These are phyloP conservation scores for Glomus cerebriforme DNA, from an alignment of 192 early-diverging fungal species.

Conservation along the genomic window DNA sequence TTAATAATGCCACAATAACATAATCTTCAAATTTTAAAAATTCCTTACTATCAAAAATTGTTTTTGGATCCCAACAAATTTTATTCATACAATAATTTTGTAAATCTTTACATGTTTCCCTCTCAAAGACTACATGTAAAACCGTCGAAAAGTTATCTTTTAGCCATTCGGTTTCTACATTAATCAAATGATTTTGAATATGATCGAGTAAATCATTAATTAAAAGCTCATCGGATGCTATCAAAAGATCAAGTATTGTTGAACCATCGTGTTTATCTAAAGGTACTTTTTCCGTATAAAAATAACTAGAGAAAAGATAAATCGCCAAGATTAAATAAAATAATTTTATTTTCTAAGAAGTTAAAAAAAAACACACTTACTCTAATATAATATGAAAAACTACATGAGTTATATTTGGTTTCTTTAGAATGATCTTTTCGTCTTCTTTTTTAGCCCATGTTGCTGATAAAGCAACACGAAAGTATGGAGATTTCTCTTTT, in stretches of 20 bases:
- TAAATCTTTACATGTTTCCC: background rate
- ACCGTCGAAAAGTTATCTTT: slow-evolving; percentile 14
- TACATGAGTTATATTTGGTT: slow-evolving; percentile 22
- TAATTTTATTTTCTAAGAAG: background rate
- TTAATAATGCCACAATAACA: background rate
- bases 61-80: background rate
- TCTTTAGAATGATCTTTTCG: slow-evolving; percentile 15
- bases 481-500: slow-evolving; percentile 3
- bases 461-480: slow-evolving; percentile 11
- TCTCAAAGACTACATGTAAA: slow-evolving; percentile 11
- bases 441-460: slow-evolving; percentile 24
- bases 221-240: slow-evolving; percentile 25
- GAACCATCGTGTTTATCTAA: slow-evolving; percentile 11
- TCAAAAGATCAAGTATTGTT: slow-evolving; percentile 9
- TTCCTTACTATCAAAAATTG: background rate
- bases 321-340: background rate
- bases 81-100: slow-evolving; percentile 18
- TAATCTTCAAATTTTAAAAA: slow-evolving; percentile 9
- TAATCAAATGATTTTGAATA: slow-evolving; percentile 26
- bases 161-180: slow-evolving; percentile 13
- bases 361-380: slow-evolving; percentile 12
- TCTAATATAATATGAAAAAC: slow-evolving; percentile 22
- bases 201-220: slow-evolving; percentile 2
- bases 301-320: background rate
- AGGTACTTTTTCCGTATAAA: background rate